Conservation (phyloP, 2,329 filamentous ascomycete species). For the Beauveria asiatica region DNA sequence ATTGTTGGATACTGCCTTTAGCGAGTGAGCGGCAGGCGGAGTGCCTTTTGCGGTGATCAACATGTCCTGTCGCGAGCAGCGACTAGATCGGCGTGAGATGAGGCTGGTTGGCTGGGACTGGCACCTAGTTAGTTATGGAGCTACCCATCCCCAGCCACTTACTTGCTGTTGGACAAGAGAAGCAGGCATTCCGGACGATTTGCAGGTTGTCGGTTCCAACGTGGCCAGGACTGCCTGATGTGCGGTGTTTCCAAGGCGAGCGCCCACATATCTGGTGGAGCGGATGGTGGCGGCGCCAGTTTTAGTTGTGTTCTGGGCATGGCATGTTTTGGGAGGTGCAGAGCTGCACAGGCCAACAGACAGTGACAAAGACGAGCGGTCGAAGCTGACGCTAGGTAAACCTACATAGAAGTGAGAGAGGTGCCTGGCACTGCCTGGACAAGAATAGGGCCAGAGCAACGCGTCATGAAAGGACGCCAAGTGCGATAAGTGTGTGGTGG, state of each 20-base stretch:
- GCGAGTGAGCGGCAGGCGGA: neutral
- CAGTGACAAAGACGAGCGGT: neutral
- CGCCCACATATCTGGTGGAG: neutral
- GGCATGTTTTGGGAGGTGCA: neutral
- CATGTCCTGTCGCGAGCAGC: slow-evolving; percentile 3
- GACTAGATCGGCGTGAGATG: slow-evolving; percentile 4
- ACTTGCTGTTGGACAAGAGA: neutral
- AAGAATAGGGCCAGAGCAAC: neutral
- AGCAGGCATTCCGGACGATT: slow-evolving; percentile 4
- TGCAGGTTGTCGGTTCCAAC: neutral
- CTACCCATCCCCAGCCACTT: neutral
- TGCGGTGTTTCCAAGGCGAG: slow-evolving; percentile 1
- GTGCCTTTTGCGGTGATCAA: neutral
- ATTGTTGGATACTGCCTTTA: neutral
- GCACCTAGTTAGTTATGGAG: neutral
- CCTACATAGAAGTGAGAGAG: neutral
- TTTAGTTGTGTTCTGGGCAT: slow-evolving; percentile 2
- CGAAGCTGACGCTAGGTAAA: slow-evolving; percentile 5
- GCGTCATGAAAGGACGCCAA: slow-evolving; percentile 10
- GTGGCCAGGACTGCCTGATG: neutral
- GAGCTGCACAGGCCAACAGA: neutral
- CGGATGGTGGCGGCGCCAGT: neutral
- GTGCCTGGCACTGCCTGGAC: neutral
- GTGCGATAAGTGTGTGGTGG: neutral
- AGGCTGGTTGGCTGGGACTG: neutral